phyloP scores from a whole-genome alignment of 192 early-diverging fungal genomes.

The Podila horticola region DNA sequence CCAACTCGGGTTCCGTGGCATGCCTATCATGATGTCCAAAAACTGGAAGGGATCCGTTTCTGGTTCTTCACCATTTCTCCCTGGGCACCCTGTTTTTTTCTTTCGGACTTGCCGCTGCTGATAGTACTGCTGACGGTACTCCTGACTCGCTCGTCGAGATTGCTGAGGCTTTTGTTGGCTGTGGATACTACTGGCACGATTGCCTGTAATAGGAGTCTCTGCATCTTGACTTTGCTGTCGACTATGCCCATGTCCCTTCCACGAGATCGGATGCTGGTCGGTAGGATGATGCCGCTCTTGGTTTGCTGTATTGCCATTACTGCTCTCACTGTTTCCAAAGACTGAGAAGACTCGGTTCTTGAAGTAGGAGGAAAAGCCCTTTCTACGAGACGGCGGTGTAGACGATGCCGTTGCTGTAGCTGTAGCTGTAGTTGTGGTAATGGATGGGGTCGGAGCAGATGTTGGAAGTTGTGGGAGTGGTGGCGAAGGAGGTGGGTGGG shows the following conservation, averaged over 20 bases:
- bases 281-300: not conserved
- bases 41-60: constrained; percentile 42
- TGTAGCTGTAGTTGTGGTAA: no score
- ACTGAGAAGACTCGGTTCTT: not conserved
- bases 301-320: not conserved
- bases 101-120: not conserved
- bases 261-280: not conserved
- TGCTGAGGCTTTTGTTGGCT: no score
- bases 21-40: constrained; percentile 22
- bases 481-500: not conserved
- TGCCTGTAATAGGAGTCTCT: no score
- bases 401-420: not conserved
- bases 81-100: constrained; percentile 30
- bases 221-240: no score
- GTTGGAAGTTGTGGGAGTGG: not conserved
- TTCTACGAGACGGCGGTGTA: not conserved
- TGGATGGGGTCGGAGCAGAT: not conserved
- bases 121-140: not conserved
- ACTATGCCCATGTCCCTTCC: not conserved
- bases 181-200: no score
- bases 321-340: not conserved
- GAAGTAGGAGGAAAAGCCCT: not conserved
- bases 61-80: constrained; percentile 30
- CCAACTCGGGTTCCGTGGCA: constrained; percentile 16
- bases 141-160: no score